These are phyloP conservation scores for Stereum hirsutum DNA, from an alignment of 1,284 basidiomycete genomes.

Conservation along the genomic window DNA sequence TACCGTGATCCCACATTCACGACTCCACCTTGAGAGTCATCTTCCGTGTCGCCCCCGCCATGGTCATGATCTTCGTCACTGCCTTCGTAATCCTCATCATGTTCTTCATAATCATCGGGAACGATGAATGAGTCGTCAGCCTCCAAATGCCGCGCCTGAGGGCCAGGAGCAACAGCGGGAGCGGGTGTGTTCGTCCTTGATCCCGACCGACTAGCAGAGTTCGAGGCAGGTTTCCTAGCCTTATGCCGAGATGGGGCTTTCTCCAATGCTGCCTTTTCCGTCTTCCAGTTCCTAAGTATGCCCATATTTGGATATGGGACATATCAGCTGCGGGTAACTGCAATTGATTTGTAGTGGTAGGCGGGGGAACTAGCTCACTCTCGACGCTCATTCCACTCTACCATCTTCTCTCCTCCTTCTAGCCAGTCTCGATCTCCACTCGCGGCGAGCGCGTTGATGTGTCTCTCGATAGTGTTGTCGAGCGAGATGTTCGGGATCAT, in stretches of 20 bases:
- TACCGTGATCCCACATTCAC: background rate
- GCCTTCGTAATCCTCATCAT: constrained; percentile 5
- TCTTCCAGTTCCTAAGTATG: constrained; percentile 8
- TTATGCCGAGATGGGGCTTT: too few relatives aligned
- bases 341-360: background rate
- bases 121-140: background rate
- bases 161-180: background rate
- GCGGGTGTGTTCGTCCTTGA: background rate
- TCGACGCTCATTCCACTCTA: constrained; percentile 18
- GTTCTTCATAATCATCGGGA: background rate
- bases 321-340: too few relatives aligned
- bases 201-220: too few relatives aligned
- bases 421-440: constrained; percentile 20
- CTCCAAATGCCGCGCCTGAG: background rate
- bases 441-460: constrained; percentile 17
- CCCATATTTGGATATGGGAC: too few relatives aligned
- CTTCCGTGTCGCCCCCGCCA: constrained; percentile 1
- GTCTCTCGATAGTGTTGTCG: constrained; percentile 20
- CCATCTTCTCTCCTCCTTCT: constrained; percentile 12
- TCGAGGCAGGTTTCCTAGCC: too few relatives aligned
- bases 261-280: constrained; percentile 2
- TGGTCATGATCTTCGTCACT: background rate
- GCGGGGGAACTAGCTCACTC: constrained; percentile 13
- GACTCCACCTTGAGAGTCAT: background rate
- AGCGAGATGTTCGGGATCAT: constrained; percentile 22